These are phyloP conservation scores for Penicillium antarcticum DNA, from an alignment of 495 filamentous ascomycete species.

Conservation along the genomic window DNA sequence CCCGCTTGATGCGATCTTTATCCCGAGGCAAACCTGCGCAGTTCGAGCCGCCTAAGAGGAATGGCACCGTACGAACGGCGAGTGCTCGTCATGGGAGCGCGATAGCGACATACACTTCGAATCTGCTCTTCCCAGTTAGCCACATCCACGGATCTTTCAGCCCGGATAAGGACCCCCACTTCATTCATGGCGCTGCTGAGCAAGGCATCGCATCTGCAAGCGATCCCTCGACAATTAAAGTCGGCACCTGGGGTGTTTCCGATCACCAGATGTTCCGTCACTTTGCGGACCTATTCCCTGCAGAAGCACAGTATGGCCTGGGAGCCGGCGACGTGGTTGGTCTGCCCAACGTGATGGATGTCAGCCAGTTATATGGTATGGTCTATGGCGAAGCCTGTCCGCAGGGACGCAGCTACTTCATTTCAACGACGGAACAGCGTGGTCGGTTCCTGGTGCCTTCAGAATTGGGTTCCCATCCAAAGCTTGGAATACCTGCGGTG, in stretches of 20 bases:
- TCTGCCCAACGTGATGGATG: slow-evolving; percentile 80
- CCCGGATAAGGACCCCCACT: slow-evolving; percentile 67
- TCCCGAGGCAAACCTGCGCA: slow-evolving; percentile 69
- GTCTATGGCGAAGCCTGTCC: slow-evolving; percentile 82
- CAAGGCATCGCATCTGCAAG: slow-evolving; percentile 69
- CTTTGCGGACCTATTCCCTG: slow-evolving; percentile 70
- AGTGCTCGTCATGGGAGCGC: slow-evolving; percentile 53
- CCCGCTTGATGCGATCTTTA: slow-evolving; percentile 77
- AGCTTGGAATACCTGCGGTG: slow-evolving; percentile 70
- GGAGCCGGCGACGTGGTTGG: slow-evolving; percentile 73
- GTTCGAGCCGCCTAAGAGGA: slow-evolving; percentile 50
- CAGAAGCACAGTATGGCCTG: slow-evolving; percentile 71
- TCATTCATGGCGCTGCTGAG: slow-evolving; percentile 78
- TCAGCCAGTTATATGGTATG: slow-evolving; percentile 81
- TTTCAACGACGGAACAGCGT: slow-evolving; percentile 68
- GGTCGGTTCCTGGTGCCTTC: slow-evolving; percentile 68
- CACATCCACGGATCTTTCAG: slow-evolving; percentile 72
- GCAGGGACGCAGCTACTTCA: slow-evolving; percentile 72
- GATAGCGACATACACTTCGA: slow-evolving; percentile 75
- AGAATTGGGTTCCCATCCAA: slow-evolving; percentile 41
- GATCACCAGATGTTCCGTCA: slow-evolving; percentile 72
- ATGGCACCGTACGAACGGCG: slow-evolving; percentile 42
- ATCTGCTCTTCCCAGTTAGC: slow-evolving; percentile 69
- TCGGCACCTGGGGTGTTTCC: slow-evolving; percentile 79
- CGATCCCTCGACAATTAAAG: slow-evolving; percentile 70